Base-by-base conservation (phyloP, 495 filamentous ascomycete genomes). In the Hypoxylon trugodes region DNA sequence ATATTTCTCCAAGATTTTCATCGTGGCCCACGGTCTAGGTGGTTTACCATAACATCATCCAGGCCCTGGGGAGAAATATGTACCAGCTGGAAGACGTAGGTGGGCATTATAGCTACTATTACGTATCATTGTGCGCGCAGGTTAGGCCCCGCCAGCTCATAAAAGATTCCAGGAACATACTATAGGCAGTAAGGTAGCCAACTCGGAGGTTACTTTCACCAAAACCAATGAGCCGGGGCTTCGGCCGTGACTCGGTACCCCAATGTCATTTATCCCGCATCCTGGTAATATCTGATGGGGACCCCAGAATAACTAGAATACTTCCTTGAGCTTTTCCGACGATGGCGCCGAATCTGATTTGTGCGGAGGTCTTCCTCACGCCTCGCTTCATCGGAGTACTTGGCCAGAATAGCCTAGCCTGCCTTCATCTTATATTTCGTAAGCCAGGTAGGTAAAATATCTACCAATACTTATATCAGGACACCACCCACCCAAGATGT, bases 221-320 rank as follows among this genome's bases (percentile, higher is more conserved):
- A n/a, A n/a, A n/a, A n/a, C n/a, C 40, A 61, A 61, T 66, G 50
- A 66, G n/a, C 57, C 50, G 35, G 45, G 30, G 26, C 46, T 42
- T 61, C 56, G 56, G 62, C 56, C 38, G 36, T 66, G 50, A 55
- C 45, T 67, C 58, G 58, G 58, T 58, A 49, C 58, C 57, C 58
- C 40, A 54, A 42, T 40, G 12, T 60, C 45, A 64, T 64, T 68
- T 68, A 68, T 64, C 65, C 65, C 59, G 54, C 43, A 63, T 52
- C 65, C 65, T 30, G 41, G 65, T 59, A 59, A 55, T 60, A 56
- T 59, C 22, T 55, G 43, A 59, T 28, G 53, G 47, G 41, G 42
- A 10, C 55, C 54, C 53, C 49, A 55, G 54, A 47, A 43, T 33
- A 48, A 30, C 52, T 40, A 45, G 24, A n/a, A 21, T 1, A 28